Conservation (phyloP, 1,284 basidiomycete genomes). For the Meira nashicola region DNA sequence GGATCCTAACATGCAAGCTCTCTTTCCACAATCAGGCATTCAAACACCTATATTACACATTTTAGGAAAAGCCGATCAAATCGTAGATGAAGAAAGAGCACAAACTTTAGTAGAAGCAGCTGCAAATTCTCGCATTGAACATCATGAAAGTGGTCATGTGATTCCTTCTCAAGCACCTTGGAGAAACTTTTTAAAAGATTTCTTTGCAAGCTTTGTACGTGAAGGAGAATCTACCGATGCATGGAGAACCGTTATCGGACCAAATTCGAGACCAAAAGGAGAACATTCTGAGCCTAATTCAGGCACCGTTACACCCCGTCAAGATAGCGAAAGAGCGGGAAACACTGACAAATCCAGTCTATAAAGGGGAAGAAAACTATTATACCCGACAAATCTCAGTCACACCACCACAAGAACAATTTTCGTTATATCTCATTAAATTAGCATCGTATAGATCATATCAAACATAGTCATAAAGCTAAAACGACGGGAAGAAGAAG, state of each 20-base stretch:
- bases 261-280: neutral
- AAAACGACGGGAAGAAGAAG: too few species aligned
- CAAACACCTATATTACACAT: slow-evolving; percentile 43
- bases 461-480: too few species aligned
- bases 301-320: neutral
- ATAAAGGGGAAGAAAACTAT: too few species aligned
- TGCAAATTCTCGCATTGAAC: slow-evolving; percentile 38
- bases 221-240: slow-evolving; percentile 13
- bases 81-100: slow-evolving; percentile 35
- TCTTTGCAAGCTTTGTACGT: slow-evolving; percentile 27
- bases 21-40: slow-evolving; percentile 32
- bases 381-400: too few species aligned
- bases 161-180: slow-evolving; percentile 49
- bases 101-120: slow-evolving; percentile 36
- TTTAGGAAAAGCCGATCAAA: slow-evolving; percentile 34
- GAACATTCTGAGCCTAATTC: neutral
- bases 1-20: slow-evolving; percentile 28
- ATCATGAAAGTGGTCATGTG: slow-evolving; percentile 49
- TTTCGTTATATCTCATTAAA: too few species aligned
- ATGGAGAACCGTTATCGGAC: neutral
- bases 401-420: too few species aligned
- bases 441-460: too few species aligned
- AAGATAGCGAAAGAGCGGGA: too few species aligned
- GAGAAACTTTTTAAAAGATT: slow-evolving; percentile 49
- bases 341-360: too few species aligned